Evolutionary conservation across 2,329 filamentous ascomycete genomes (phyloP), one percentile per base, ranked within the genome.

Genomic region (Diplodia seriata): DNA sequence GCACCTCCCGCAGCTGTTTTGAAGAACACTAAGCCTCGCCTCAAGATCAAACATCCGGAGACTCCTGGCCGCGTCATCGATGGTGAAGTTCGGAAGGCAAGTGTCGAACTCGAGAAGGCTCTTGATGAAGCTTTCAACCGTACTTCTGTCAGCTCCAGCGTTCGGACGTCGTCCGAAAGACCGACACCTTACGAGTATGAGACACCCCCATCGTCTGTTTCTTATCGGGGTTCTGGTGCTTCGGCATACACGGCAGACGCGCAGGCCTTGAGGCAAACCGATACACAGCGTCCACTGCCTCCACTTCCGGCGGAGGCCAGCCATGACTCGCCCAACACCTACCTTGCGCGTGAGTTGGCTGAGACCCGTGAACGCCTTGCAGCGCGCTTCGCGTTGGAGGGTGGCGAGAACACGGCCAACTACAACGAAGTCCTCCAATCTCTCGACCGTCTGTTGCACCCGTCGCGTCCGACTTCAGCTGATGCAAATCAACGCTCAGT

Each of bases 71-170:
- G 85, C 49, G 81, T 83, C 57, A 90, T 88, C 79, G 89, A 87
- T 72, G 92, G 93, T 68, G 94, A 97, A 76, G 86, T 95, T 66
- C 86, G 92, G 7, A 90, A 94, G 73, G 90, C 96, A 68, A 97
- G 93, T 72, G 88, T 87, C 73, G 93, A 93, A 73, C 89, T 97
- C 70, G 92, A 93, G 61, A 92, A 93, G 78, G 92, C 95, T 68
- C 96, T 94, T 74, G 94, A 98, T 74, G 92, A 95, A 74, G 94
- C 94, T 1, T 97, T 98, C 81, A 94, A 92, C 75, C 89, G 90
- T 72, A 85, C 81, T 66, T 90, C 84, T 0, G 78, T 85, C 26
- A 83, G 82, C 54, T 85, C 86, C 2, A 87, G 83, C 62, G 77
- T 79, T 31, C 80, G 80, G 3, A 84, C 83, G 0, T 79, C 80